Percentiles rank a stretch among this genome's conserved stretches.
Conservation (phyloP, 1,284 basidiomycete genomes). For the Fomitopsis palustris region DNA sequence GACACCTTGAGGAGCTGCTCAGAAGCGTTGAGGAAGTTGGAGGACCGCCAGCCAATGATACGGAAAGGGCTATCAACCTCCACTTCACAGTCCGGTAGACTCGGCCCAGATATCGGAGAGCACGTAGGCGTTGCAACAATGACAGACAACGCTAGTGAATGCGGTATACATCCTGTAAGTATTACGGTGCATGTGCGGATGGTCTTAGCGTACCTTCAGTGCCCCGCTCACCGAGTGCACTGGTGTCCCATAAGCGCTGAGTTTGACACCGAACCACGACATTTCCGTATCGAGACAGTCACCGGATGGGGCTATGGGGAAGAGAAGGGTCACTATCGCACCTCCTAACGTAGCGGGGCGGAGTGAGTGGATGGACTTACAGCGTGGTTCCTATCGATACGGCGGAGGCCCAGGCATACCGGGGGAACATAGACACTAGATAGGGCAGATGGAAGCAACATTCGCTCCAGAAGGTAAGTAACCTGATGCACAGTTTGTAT, state of each 20-base stretch:
- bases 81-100: no score
- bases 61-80: neutral
- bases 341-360: neutral
- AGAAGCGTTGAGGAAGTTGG: no score
- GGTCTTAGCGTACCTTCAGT: neutral
- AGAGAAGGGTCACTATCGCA: neutral
- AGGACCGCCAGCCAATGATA: neutral
- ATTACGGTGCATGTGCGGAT: no score
- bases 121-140: neutral
- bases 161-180: no score
- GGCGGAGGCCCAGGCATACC: neutral
- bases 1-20: neutral
- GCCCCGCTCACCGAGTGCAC: no score
- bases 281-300: neutral
- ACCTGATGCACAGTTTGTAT: neutral
- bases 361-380: neutral
- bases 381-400: neutral
- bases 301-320: neutral
- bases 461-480: neutral
- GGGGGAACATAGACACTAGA: neutral
- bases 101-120: neutral
- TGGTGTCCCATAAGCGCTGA: neutral
- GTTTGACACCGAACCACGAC: neutral
- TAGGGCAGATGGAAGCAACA: neutral
- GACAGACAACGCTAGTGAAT: no score